Evolutionary conservation across 225 moss, liverwort and hornwort species (phyloP), one percentile per base, ranked within the genome.

Genomic region (Lunularia cruciata): DNA sequence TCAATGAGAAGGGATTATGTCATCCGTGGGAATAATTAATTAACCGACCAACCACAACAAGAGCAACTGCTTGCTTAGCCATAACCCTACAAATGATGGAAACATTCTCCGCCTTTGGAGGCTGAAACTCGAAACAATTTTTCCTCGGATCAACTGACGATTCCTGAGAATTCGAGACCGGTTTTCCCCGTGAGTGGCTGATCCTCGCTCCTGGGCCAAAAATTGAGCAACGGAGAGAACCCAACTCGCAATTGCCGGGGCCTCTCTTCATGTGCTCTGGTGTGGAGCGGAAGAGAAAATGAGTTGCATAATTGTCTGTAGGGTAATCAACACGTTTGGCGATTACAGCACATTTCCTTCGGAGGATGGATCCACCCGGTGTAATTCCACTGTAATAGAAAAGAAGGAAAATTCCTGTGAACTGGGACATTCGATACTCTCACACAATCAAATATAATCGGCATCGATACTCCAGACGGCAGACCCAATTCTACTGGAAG

Each of bases 1-100:
- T 33, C 57, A 57, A 57, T 57, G 57, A 7, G 22, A 14, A 18
- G 22, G 36, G n/a, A 38, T 60, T 7, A 60, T 60, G 60, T 60
- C 60, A 60, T 19, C 36, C 5, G 6, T 4, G 22, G 38, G 19
- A 36, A 60, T 19, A 37, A n/a, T n/a, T n/a, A 60, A 39, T 54
- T 31, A 32, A 19, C 60, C 20, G 1, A 23, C 7, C 16, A n/a
- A 60, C n/a, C n/a, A n/a, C n/a, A n/a, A n/a, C n/a, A n/a, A n/a
- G n/a, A n/a, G n/a, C n/a, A n/a, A n/a, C n/a, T n/a, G n/a, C n/a
- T n/a, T n/a, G 10, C 36, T 37, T 40, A 22, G 22, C 39, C 23
- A 40, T 40, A 43, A 63, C 63, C 63, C 63, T 63, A 43, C 63
- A 40, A 30, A 37, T 8, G 36, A 20, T 10, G 8, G 22, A 61